Percentiles rank a stretch among this genome's conserved stretches.
Conservation (phyloP, 805 yeast genomes). For the Candida maesae region DNA sequence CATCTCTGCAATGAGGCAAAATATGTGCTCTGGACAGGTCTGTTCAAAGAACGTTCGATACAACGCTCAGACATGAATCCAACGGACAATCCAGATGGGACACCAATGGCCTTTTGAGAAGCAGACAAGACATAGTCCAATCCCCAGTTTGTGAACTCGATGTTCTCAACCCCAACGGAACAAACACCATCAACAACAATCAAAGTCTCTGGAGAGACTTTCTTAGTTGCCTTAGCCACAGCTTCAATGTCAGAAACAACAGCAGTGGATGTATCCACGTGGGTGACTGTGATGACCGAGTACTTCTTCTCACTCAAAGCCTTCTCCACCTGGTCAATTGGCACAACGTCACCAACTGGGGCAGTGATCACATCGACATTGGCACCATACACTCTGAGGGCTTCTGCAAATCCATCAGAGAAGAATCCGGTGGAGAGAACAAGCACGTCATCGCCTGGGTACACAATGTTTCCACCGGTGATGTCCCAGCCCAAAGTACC, state of each 20-base stretch:
- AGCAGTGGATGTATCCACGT: slow-evolving; percentile 97
- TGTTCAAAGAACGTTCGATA: slow-evolving; percentile 49
- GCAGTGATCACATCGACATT: slow-evolving; percentile 73
- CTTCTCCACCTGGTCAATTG: slow-evolving; percentile 49
- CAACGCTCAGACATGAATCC: slow-evolving; percentile 76
- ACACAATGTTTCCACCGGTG: slow-evolving; percentile 70
- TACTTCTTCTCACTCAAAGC: slow-evolving; percentile 52
- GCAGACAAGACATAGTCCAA: slow-evolving; percentile 87
- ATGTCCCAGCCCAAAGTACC: slow-evolving; percentile 97
- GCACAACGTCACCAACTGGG: slow-evolving; percentile 67
- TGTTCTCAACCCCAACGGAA: slow-evolving; percentile 83
- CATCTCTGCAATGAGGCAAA: slow-evolving; percentile 77
- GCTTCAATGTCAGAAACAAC: slow-evolving; percentile 70
- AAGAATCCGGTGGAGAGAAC: slow-evolving; percentile 90
- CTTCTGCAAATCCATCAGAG: slow-evolving; percentile 77
- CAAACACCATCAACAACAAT: slow-evolving; percentile 93
- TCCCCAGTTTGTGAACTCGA: slow-evolving; percentile 87
- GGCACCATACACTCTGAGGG: slow-evolving; percentile 67
- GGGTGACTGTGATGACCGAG: slow-evolving; percentile 78
- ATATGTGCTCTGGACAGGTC: slow-evolving; percentile 42
- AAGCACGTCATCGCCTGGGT: slow-evolving; percentile 65
- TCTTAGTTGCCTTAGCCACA: slow-evolving; percentile 57
- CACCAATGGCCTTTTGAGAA: slow-evolving; percentile 93
- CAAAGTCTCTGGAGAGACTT: slow-evolving; percentile 72
- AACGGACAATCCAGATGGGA: slow-evolving; percentile 87